Conservation (phyloP, 1,284 basidiomycete species). For the Agroathelia rolfsii region DNA sequence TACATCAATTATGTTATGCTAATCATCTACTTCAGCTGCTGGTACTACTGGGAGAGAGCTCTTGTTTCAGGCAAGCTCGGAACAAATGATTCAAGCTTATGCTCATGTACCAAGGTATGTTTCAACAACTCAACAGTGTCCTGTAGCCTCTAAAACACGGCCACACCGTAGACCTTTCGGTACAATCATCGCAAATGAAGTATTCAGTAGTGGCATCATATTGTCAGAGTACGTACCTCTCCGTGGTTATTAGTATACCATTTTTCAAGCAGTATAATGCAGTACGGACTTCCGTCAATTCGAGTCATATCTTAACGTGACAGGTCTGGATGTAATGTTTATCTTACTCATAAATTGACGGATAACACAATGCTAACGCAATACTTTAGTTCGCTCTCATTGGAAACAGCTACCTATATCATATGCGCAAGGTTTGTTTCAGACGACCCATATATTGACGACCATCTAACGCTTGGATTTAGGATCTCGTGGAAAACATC, state of each 20-base stretch:
- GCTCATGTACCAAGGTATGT: conserved; percentile 66
- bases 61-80: conserved; percentile 92
- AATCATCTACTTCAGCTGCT: conserved; percentile 43
- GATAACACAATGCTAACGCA: no score
- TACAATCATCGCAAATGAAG: conserved; percentile 86
- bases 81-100: conserved; percentile 91
- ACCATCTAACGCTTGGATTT: no score
- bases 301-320: conserved; percentile 81
- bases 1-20: conserved; percentile 1
- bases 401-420: conserved; percentile 89
- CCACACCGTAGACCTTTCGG: conserved; percentile 62
- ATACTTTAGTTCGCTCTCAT: conserved; percentile 89
- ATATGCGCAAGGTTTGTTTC: conserved; percentile 62
- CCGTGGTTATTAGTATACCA: conserved; percentile 4
- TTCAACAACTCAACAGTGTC: background rate
- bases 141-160: no score
- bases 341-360: no score
- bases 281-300: conserved; percentile 95
- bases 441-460: no score
- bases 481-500: conserved; percentile 78
- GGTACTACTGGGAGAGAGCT: conserved; percentile 85
- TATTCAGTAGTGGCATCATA: conserved; percentile 89
- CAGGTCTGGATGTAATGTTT: conserved; percentile 67
- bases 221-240: conserved; percentile 67
- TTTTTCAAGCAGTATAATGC: conserved; percentile 6